Evolutionary conservation across 2,329 filamentous ascomycete genomes (phyloP).

Genomic region (Fusarium buxicola): DNA sequence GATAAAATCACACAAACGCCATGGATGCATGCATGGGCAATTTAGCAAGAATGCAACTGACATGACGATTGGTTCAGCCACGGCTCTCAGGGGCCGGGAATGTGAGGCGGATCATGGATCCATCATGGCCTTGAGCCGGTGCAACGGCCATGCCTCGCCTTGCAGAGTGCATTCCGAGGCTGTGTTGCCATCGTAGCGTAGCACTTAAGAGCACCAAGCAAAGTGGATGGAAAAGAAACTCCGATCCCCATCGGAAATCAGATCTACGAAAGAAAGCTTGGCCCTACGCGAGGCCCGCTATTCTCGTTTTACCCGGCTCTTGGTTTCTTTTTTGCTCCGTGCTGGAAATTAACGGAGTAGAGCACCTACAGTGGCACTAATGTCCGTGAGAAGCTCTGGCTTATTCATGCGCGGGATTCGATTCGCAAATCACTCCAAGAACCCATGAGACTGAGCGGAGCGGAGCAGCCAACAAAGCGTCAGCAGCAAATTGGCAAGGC

Average conservation of each 20-base stretch:
- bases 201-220: conserved; percentile 13
- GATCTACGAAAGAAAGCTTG: conserved; percentile 37
- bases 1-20: neutral
- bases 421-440: too few species aligned
- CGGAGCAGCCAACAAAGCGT: too few species aligned
- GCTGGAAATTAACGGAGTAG: conserved; percentile 36
- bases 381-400: conserved; percentile 7
- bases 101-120: conserved; percentile 13
- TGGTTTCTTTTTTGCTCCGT: conserved; percentile 12
- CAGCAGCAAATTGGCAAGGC: too few species aligned
- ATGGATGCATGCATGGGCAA: conserved; percentile 15
- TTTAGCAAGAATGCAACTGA: conserved; percentile 20
- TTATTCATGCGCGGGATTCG: neutral
- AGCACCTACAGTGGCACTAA: conserved; percentile 15
- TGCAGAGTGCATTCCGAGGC: conserved; percentile 14
- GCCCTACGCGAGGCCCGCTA: conserved; percentile 10
- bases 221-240: conserved; percentile 21
- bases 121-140: conserved; percentile 2
- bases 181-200: conserved; percentile 4
- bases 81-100: conserved; percentile 21
- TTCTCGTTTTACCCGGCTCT: conserved; percentile 16
- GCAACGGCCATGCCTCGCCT: conserved; percentile 7
- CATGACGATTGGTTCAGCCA: conserved; percentile 13
- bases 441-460: too few species aligned
- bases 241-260: conserved; percentile 37